Evolutionary conservation across 441 rosid species (phyloP), one percentile per base, ranked within the genome.

Genomic region (Adansonia madagascariensis): DNA sequence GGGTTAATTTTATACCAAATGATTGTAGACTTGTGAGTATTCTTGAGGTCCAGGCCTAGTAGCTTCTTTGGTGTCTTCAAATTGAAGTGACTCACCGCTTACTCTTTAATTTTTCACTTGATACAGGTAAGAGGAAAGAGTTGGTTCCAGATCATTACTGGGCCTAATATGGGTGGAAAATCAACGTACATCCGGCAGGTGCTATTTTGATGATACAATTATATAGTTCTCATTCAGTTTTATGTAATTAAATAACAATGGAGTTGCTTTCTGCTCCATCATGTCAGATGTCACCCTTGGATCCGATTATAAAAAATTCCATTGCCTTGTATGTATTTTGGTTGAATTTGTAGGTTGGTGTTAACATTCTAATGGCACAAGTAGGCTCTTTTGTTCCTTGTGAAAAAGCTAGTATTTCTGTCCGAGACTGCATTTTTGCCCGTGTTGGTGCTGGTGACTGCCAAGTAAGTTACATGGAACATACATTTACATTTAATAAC

Each of bases 161-260:
- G 99, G 78, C 98, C 99, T 76, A 97, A 97, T 85, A 97, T 97
- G 99, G 99, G 99, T 75, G 98, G 99, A 71, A 97, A 97, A 85
- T 97, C 99, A 76, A 97, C 99, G 77, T 97, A 82, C 82, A 94
- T 97, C 84, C 93, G 98, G 68, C 99, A 97, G 93, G 99, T 95
- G 73, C 74, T 85, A 27, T 27, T 71, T 71, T 50, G 22, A 52
- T 71, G 44, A 70, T 46, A 68, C 10, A 20, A 55, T 50, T 47
- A 24, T 43, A 49, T 69, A 14, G 59, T 8, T 47, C 35, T 6
- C 41, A 47, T 69, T 69, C 12, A 7, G 7, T 49, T 49, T 22
- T 69, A 69, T 69, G 39, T 47, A 46, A 69, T 47, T 47, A 47
- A 47, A 24, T 44, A 46, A 67, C 8, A 5, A 67, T 2, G 18